These are phyloP conservation scores for Naumovozyma dairenensis DNA, from an alignment of 805 yeast species.

Conservation along the genomic window DNA sequence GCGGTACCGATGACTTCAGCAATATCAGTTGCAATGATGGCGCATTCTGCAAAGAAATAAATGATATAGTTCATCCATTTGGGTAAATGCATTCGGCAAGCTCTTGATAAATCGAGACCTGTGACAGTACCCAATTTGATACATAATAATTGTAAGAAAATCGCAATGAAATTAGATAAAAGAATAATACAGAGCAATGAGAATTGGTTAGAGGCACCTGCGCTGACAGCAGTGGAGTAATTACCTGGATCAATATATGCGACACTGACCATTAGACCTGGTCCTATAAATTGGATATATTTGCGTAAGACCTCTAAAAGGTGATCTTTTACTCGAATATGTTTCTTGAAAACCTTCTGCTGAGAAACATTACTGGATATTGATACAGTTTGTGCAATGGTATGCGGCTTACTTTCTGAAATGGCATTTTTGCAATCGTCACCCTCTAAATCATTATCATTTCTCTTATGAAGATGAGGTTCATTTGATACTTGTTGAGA, in stretches of 20 bases:
- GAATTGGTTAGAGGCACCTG: slow-evolving; percentile 75
- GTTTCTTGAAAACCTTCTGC: no score
- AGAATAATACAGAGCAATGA: slow-evolving; percentile 63
- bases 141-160: slow-evolving; percentile 71
- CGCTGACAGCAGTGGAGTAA: slow-evolving; percentile 79
- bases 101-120: slow-evolving; percentile 79
- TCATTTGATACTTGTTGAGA: no score
- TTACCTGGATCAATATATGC: slow-evolving; percentile 95
- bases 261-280: slow-evolving; percentile 80
- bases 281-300: slow-evolving; percentile 66
- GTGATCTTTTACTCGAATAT: no score
- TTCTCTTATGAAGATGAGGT: no score
- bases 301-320: slow-evolving; percentile 34
- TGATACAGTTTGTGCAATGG: no score
- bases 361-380: no score
- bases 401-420: no score
- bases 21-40: slow-evolving; percentile 84
- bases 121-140: slow-evolving; percentile 84
- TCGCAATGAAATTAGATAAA: slow-evolving; percentile 75
- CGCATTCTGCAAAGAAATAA: slow-evolving; percentile 75
- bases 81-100: slow-evolving; percentile 66
- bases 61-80: slow-evolving; percentile 50
- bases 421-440: no score
- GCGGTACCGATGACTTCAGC: slow-evolving; percentile 96
- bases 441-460: no score